Base-by-base conservation (phyloP, 768 basidiomycete species). In the Lactifluus pinguis region DNA sequence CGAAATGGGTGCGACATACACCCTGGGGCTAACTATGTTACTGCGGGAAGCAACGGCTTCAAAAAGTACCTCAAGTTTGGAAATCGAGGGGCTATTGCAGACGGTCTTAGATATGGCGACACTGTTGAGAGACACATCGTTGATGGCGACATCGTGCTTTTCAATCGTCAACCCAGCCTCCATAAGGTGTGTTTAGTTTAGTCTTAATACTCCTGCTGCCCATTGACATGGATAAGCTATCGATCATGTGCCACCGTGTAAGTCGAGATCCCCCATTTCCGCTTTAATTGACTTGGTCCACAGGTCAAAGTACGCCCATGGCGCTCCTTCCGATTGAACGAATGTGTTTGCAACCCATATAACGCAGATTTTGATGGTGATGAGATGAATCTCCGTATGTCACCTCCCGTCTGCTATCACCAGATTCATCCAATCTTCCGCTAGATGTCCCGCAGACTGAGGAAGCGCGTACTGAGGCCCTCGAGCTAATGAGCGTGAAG, bases 321-420 rank as follows among this genome's bases (percentile, higher is more conserved):
- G 97, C 79, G 95, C 65, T 90, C 97, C 1, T 98, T 99, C 77
- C 82, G 97, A 36, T 75, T 99, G 58, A 99, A 99, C 69, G 97
- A 99, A 72, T 99, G 97, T 83, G 97, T 98, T 9, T 99, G 97
- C 74, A 94, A 92, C 50, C 97, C 97, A 8, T 98, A 98, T 75
- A 98, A 98, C 70, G 97, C 97, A 52, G 97, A 99, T 78, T 99
- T 99, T 66, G 97, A 99, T 71, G 97, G 97, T 63, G 97, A 99
- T 71, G 97, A 99, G 72, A 99, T 99, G 97, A 99, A 99, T 74
- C 77, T 99, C 68, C 97, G 95, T 95, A 69, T 68, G 91, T 73
- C 8, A 10, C 32, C 45, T 25, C 71, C 54, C 21, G 14, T 57
- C 29, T 8, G 36, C 32, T 30, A 4, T 53, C 15, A 34, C 49